phyloP scores from a whole-genome alignment of 1,284 basidiomycete genomes.

The Taiwanofungus camphoratus region DNA sequence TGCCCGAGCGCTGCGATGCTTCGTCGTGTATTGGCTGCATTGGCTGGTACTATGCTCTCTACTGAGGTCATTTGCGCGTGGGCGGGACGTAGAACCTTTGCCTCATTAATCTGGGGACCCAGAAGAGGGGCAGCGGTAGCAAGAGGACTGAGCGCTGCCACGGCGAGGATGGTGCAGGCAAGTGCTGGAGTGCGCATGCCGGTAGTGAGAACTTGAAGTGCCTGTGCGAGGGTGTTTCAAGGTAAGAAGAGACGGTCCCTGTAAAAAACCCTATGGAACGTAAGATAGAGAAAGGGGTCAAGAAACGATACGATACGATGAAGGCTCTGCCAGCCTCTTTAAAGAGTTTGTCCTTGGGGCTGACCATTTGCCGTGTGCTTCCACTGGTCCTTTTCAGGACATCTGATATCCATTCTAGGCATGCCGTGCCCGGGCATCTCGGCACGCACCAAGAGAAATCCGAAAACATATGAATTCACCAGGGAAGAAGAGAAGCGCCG shows the following conservation, averaged over 20 bases:
- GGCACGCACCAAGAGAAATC: too few relatives aligned
- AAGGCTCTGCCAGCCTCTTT: constrained; percentile 4
- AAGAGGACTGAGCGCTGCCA: constrained; percentile 21
- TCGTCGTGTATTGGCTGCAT: too few relatives aligned
- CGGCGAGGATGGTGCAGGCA: constrained; percentile 21
- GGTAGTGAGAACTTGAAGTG: constrained; percentile 4
- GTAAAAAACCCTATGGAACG: too few relatives aligned
- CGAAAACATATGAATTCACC: too few relatives aligned
- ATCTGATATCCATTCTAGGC: constrained; percentile 7
- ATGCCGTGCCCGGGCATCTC: too few relatives aligned
- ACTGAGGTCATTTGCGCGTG: neutral
- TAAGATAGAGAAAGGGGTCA: constrained; percentile 5
- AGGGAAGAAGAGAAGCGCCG: too few relatives aligned
- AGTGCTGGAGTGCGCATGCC: constrained; percentile 25
- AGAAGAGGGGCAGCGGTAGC: constrained; percentile 17
- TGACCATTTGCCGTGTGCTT: neutral
- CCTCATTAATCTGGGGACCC: neutral
- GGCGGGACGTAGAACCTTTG: too few relatives aligned
- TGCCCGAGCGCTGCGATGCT: too few relatives aligned
- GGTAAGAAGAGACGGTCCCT: neutral
- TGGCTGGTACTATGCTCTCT: neutral
- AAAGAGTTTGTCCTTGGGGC: neutral
- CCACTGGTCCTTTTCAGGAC: constrained; percentile 9
- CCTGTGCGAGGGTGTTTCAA: constrained; percentile 6
- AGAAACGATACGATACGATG: neutral